These are phyloP conservation scores for Graphium sp. DNA, from an alignment of 2,329 filamentous ascomycete genomes.

Conservation along the genomic window DNA sequence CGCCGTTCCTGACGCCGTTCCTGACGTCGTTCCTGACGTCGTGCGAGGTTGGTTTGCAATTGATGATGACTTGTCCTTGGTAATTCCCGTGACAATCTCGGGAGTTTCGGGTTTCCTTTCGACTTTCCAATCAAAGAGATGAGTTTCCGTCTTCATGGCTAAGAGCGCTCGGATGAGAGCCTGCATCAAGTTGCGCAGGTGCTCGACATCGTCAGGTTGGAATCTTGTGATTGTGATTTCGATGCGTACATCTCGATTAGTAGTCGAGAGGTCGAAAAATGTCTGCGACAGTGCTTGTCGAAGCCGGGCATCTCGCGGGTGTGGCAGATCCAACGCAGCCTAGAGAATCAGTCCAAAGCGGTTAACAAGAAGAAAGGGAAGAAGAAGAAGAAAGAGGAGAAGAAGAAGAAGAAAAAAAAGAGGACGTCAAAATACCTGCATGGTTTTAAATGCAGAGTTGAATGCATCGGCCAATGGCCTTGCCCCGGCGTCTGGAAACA, in stretches of 20 bases:
- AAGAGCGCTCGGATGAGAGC: constrained; percentile 34
- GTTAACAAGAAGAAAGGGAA: too few relatives aligned
- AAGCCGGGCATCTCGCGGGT: constrained; percentile 12
- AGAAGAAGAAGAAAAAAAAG: too few relatives aligned
- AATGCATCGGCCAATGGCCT: constrained; percentile 29
- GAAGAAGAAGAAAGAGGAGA: too few relatives aligned
- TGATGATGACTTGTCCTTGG: too few relatives aligned
- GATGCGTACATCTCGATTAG: constrained; percentile 35
- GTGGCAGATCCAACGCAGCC: constrained; percentile 16
- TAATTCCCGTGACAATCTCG: too few relatives aligned
- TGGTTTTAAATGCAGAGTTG: constrained; percentile 26
- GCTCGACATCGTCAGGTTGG: constrained; percentile 27
- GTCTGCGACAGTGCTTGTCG: constrained; percentile 28
- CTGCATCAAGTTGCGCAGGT: constrained; percentile 36
- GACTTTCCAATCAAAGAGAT: constrained; percentile 27
- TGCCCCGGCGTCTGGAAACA: constrained; percentile 39
- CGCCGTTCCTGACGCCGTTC: too few relatives aligned
- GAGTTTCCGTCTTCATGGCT: constrained; percentile 29
- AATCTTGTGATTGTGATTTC: constrained; percentile 39
- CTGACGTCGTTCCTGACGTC: too few relatives aligned
- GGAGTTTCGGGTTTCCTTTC: too few relatives aligned
- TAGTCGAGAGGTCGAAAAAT: constrained; percentile 38
- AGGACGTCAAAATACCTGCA: constrained; percentile 26
- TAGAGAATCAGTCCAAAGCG: too few relatives aligned
- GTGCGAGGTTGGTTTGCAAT: too few relatives aligned